Conservation (phyloP, 495 filamentous ascomycete genomes). For the Neurospora sublineolata region DNA sequence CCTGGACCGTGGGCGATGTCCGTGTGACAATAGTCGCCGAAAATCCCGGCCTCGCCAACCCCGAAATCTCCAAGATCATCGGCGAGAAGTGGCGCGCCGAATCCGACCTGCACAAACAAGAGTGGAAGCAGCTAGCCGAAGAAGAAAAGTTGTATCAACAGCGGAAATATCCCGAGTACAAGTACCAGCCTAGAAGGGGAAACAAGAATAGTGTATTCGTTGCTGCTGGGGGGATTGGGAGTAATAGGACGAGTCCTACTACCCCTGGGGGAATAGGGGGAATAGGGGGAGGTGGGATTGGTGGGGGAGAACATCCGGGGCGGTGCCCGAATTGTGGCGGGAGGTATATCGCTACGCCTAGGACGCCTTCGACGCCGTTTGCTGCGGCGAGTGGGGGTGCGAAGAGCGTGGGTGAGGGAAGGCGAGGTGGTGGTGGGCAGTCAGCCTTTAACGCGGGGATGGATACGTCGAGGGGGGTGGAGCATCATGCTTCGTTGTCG, state of each 20-base stretch:
- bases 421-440: background rate
- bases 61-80: constrained; percentile 96
- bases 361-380: constrained; percentile 42
- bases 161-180: constrained; percentile 83
- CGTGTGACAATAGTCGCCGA: constrained; percentile 70
- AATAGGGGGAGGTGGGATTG: background rate
- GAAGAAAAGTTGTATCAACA: constrained; percentile 89
- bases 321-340: constrained; percentile 54
- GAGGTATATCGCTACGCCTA: constrained; percentile 47
- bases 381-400: too few species aligned
- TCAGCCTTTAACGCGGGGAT: background rate
- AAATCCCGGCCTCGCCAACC: constrained; percentile 84
- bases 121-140: constrained; percentile 88
- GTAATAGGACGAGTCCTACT: background rate
- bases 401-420: too few species aligned
- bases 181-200: constrained; percentile 79
- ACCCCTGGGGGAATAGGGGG: background rate
- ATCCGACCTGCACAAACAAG: constrained; percentile 60
- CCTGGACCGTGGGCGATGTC: too few species aligned
- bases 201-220: constrained; percentile 36
- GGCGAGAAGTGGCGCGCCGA: constrained; percentile 82
- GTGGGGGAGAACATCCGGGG: constrained; percentile 27
- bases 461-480: background rate
- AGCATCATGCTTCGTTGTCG: background rate
- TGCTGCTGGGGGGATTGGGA: background rate